A percentile compares a stretch with the other conserved stretches of the same genome.
Conservation (phyloP, 768 basidiomycete species). For the Leccinum obscurum region DNA sequence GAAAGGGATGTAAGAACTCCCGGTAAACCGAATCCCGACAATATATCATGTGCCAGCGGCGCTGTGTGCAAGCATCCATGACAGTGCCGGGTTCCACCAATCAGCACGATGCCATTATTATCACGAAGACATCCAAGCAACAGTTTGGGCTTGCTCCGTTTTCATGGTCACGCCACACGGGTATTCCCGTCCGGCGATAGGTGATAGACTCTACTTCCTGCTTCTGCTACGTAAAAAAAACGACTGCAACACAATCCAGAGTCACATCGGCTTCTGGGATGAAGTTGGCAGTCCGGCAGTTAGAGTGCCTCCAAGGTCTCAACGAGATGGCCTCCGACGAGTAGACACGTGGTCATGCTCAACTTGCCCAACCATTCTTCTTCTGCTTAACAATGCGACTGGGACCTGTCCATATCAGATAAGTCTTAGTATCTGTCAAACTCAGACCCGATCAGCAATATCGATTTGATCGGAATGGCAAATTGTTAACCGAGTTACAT, state of each 20-base stretch:
- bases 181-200: neutral
- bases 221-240: neutral
- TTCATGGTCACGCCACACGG: neutral
- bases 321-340: neutral
- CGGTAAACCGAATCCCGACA: too few species aligned
- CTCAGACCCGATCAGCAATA: neutral
- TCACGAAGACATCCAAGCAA: neutral
- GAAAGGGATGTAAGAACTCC: too few species aligned
- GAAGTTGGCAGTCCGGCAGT: neutral
- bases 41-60: too few species aligned
- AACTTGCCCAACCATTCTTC: neutral
- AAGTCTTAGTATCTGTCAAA: neutral
- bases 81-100: neutral
- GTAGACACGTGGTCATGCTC: neutral
- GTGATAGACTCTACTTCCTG: neutral
- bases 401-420: neutral
- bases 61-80: neutral
- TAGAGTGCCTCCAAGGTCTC: neutral
- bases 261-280: neutral
- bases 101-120: neutral
- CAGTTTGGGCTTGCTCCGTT: too few species aligned
- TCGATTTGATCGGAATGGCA: neutral
- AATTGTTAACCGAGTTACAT: neutral
- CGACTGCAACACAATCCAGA: neutral
- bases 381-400: neutral